Percentiles rank a stretch among this genome's conserved stretches.
Conservation (phyloP, 1,284 basidiomycete genomes). For the Naganishia sp. region DNA sequence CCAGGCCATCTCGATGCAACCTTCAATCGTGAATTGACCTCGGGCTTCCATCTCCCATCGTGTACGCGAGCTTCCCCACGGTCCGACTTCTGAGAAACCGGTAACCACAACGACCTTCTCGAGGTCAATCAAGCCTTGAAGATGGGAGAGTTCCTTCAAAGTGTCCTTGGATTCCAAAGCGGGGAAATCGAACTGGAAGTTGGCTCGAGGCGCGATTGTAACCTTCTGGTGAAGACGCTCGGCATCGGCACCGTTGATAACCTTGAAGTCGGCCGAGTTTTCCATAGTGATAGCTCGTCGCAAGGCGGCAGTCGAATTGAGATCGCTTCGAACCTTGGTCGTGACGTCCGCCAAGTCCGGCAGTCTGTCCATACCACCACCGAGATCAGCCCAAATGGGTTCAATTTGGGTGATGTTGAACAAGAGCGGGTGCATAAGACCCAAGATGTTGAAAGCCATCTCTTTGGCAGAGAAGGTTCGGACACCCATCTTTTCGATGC, state of each 20-base stretch:
- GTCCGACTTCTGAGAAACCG: conserved; percentile 97
- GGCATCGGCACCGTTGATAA: conserved; percentile 84
- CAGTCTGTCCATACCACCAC: conserved; percentile 95
- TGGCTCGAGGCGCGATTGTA: conserved; percentile 89
- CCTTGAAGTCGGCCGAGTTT: conserved; percentile 92
- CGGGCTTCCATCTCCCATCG: conserved; percentile 98
- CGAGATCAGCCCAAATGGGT: conserved; percentile 96
- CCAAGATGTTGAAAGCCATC: conserved; percentile 99
- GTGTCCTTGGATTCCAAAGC: conserved; percentile 67
- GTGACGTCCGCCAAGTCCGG: conserved; percentile 93
- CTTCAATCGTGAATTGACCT: conserved; percentile 92
- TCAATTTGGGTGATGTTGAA: conserved; percentile 99
- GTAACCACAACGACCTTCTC: conserved; percentile 95
- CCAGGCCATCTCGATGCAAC: conserved; percentile 99
- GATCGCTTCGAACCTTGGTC: conserved; percentile 73
- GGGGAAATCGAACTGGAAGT: conserved; percentile 96
- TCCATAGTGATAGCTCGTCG: conserved; percentile 91
- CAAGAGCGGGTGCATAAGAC: conserved; percentile 97
- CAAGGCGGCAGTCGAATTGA: conserved; percentile 80
- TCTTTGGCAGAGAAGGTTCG: conserved; percentile 98
- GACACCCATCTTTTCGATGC: conserved; percentile 89
- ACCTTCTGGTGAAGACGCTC: conserved; percentile 92
- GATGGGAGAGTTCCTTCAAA: conserved; percentile 70
- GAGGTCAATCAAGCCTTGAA: conserved; percentile 85
- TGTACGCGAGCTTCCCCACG: conserved; percentile 97